Percentiles rank a stretch among this genome's conserved stretches.
phyloP scores from a whole-genome alignment of 768 basidiomycete species.

The Boletus rubropictus region DNA sequence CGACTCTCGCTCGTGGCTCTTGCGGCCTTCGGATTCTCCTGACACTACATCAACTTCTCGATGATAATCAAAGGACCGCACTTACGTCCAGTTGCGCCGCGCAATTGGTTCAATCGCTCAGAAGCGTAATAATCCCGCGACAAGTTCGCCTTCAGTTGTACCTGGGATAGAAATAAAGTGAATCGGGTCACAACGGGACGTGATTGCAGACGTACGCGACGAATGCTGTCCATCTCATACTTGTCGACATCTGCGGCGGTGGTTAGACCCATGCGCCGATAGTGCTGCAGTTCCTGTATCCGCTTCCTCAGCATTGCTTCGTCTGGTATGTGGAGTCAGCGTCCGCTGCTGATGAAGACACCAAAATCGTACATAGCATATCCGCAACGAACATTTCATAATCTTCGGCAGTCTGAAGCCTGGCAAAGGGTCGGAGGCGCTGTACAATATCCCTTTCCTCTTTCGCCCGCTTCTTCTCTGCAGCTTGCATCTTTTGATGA shows the following conservation, averaged over 20 bases:
- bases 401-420: constrained; percentile 85
- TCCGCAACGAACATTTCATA: constrained; percentile 86
- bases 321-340: constrained; percentile 42
- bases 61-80: constrained; percentile 29
- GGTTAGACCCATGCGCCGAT: constrained; percentile 78
- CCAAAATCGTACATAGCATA: constrained; percentile 66
- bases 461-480: constrained; percentile 83
- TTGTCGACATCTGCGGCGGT: constrained; percentile 87
- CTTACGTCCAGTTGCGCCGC: constrained; percentile 45
- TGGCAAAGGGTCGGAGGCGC: constrained; percentile 84
- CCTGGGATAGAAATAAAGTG: constrained; percentile 32
- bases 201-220: constrained; percentile 49
- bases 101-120: constrained; percentile 46
- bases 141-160: constrained; percentile 54
- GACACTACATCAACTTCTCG: background rate
- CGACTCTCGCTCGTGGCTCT: constrained; percentile 55
- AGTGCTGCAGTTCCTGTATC: constrained; percentile 88
- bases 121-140: constrained; percentile 52
- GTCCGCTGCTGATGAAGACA: background rate
- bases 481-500: constrained; percentile 68
- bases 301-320: constrained; percentile 82
- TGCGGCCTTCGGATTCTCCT: constrained; percentile 47
- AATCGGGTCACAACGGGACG: background rate
- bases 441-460: constrained; percentile 91
- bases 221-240: constrained; percentile 69